Evolutionary conservation across 306 rosid species (phyloP).

Genomic region (Oxytropis ochrocephala): DNA sequence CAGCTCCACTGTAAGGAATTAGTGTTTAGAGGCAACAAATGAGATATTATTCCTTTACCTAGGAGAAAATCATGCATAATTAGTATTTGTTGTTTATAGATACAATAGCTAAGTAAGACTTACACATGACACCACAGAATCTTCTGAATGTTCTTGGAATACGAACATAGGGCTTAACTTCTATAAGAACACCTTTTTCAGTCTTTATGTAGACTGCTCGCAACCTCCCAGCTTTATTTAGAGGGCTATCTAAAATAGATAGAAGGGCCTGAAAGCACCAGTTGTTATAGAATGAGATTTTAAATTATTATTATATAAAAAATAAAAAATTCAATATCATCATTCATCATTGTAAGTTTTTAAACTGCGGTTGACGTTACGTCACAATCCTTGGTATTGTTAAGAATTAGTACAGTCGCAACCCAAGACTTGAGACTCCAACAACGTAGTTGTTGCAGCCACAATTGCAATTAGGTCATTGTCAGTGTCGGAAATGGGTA

Average conservation of each 20-base stretch:
- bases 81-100: background rate
- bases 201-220: slow-evolving; percentile 69
- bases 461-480: background rate
- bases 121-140: slow-evolving; percentile 79
- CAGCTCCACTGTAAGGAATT: slow-evolving; percentile 58
- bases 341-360: too few relatives aligned
- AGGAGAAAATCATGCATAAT: background rate
- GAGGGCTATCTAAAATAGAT: slow-evolving; percentile 69
- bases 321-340: too few relatives aligned
- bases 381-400: too few relatives aligned
- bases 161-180: slow-evolving; percentile 73
- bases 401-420: too few relatives aligned
- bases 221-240: slow-evolving; percentile 83
- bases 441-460: too few relatives aligned
- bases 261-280: slow-evolving; percentile 61
- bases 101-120: slow-evolving; percentile 19
- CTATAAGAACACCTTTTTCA: slow-evolving; percentile 68
- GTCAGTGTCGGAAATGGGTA: too few relatives aligned
- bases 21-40: slow-evolving; percentile 3
- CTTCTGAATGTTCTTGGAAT: slow-evolving; percentile 89
- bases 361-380: too few relatives aligned
- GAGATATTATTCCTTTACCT: background rate
- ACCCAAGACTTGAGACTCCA: too few relatives aligned
- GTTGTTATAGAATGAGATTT: background rate
- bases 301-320: background rate